A percentile compares a stretch with the other conserved stretches of the same genome.
Conservation (phyloP, 176 grass and related monocot species). For the Raddia distichophylla region DNA sequence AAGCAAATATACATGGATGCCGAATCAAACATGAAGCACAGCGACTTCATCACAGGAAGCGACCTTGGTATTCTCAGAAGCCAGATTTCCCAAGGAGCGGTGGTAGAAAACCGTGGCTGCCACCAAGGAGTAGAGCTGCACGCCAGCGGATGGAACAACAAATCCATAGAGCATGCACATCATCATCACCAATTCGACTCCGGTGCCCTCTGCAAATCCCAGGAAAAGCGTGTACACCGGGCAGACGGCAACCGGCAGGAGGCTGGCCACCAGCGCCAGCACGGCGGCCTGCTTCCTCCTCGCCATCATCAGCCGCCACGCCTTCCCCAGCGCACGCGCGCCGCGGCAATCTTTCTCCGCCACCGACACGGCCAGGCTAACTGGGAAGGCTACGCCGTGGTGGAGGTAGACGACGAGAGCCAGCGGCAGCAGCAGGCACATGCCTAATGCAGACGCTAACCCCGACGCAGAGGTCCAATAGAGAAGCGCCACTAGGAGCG, state of each 20-base stretch:
- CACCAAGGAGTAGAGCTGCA: neutral
- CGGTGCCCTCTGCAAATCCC: neutral
- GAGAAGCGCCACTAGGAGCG: neutral
- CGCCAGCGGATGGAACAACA: neutral
- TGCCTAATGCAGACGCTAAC: neutral
- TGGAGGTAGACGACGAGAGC: neutral
- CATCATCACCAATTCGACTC: neutral
- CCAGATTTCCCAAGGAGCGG: neutral
- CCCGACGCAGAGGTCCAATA: neutral
- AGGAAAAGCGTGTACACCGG: neutral
- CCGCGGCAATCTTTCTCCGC: neutral
- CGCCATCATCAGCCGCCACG: conserved; percentile 24
- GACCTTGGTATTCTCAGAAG: neutral
- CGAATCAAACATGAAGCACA: neutral
- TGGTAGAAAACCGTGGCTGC: conserved; percentile 10
- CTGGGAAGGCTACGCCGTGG: neutral
- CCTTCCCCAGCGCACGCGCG: neutral
- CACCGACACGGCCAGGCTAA: neutral
- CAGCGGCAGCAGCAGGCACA: neutral
- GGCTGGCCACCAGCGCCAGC: neutral
- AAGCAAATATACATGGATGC: no score
- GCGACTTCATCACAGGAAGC: neutral
- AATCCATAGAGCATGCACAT: neutral
- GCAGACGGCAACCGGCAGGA: neutral
- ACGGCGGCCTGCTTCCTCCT: conserved; percentile 29